Base-by-base conservation (phyloP, 352 stramenopile species). In the Sclerospora graminicola region DNA sequence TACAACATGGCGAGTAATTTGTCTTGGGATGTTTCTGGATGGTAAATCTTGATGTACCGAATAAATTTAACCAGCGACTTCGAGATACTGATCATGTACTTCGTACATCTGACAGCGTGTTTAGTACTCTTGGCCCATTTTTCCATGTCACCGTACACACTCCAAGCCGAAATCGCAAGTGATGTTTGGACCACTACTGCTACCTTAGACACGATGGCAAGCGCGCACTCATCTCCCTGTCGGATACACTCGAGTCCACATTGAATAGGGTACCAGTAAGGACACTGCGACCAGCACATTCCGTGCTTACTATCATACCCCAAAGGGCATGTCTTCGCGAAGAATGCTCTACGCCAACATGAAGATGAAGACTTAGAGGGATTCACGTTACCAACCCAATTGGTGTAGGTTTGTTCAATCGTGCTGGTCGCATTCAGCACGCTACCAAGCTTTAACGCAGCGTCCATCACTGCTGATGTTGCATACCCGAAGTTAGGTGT, bases 161-260 rank as follows among this genome's bases (percentile, higher is more conserved):
- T 50, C 48, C 43, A 57, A 4, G 52, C 36, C 19, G 57, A 39
- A 2, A 62, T 23, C 1, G 40, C 41, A 18, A 67, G 27, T 8
- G 57, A 47, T 0, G 39, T 56, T 27, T 63, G 54, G 10, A 59
- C 46, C 13, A 69, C 47, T 2, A 60, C 47, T 20, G 48, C 50
- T 37, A 69, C 40, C 30, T 72, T 69, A 14, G 39, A 50, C 9
- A 67, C 18, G n/a, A 72, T 41, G 32, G 51, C 61, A 23, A 48
- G 38, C 11, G 33, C 42, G 38, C 64, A 76, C 13, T 67, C 48
- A 19, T 62, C 56, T 13, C 64, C 68, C 23, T 70, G 64, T 11
- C 54, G 60, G 28, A 69, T 41, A 14, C 64, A 76, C 42, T 76
- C 58, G 41, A 67, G 43, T 39, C 60, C 61, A 33, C 64, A 76